Evolutionary conservation across 73 alveolate genomes (phyloP), one percentile per base, ranked within the genome.

Genomic region (Paramecium caudatum): DNA sequence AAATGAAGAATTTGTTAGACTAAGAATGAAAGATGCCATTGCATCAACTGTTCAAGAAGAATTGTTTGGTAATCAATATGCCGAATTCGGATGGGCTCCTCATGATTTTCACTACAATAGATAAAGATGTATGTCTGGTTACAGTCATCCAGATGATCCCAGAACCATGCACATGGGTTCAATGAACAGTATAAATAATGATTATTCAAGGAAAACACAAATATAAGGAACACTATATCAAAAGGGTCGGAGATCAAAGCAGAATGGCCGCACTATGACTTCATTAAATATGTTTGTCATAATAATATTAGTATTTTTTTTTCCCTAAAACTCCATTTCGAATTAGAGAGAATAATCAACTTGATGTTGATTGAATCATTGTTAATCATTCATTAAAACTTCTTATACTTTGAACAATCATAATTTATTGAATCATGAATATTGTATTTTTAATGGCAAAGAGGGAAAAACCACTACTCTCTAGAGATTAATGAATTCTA

Each of bases 11-110:
- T 62, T 62, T 17, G 49, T 78, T 21, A 70, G 93, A 62, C 65
- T 86, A 43, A 86, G 93, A 86, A 86, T 86, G 93, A 86, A 63
- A 63, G 93, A 86, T 63, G 82, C 82, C 12, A 39, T 86, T 10
- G 93, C 93, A 16, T 86, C 93, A 62, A 78, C 93, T 12, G 93
- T 86, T 41, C 36, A 62, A 5, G 93, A 86, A 86, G 93, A 86
- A 86, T 37, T 63, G 12, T 86, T 62, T 30, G 93, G 93, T 86
- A 86, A 62, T 41, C 21, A 86, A 41, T 86, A 41, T 63, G 87
- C 90, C 27, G 93, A 86, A 62, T 86, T 70, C 21, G 84, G 82
- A 12, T 86, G 93, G 93, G 61, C 84, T 47, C 93, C 93, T 41
- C 93, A 86, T 65, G 93, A 61, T 62, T 86, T 86, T 36, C 90